phyloP scores from a whole-genome alignment of 176 grass and related monocot species.

The Ampelocalamus luodianensis region DNA sequence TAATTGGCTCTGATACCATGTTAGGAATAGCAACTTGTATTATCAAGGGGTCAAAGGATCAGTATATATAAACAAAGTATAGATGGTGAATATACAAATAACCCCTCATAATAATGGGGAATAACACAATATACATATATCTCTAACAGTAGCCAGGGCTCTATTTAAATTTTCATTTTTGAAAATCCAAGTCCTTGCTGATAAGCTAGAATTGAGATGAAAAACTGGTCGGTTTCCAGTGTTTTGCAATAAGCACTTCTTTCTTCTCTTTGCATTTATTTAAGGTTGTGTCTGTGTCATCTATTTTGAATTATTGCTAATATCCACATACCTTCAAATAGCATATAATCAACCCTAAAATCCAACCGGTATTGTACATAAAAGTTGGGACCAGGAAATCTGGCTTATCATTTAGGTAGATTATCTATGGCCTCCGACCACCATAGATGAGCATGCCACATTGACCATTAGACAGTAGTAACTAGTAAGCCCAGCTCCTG shows the following conservation, averaged over 20 bases:
- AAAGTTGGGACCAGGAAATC: not conserved
- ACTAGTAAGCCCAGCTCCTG: not conserved
- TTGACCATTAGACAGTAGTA: not conserved
- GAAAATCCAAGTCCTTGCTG: not conserved
- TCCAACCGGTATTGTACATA: too few species aligned
- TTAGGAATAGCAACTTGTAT: too few species aligned
- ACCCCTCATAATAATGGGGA: too few species aligned
- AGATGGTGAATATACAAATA: too few species aligned
- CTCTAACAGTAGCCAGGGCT: not conserved
- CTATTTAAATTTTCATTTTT: not conserved
- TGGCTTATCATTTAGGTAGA: not conserved
- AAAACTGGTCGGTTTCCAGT: not conserved
- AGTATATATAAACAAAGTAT: too few species aligned
- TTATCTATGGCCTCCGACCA: not conserved
- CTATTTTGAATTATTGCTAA: not conserved
- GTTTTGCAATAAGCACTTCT: conserved; percentile 1
- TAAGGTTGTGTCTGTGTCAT: conserved; percentile 15
- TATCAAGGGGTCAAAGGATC: too few species aligned
- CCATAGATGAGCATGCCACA: not conserved
- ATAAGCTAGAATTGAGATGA: not conserved
- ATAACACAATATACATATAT: too few species aligned
- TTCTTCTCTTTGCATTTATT: not conserved
- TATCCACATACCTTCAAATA: conserved; percentile 15
- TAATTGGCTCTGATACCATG: too few species aligned
- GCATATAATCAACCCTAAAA: not conserved